phyloP scores from a whole-genome alignment of 306 rosid genomes.

The Gynostemma pentaphyllum region DNA sequence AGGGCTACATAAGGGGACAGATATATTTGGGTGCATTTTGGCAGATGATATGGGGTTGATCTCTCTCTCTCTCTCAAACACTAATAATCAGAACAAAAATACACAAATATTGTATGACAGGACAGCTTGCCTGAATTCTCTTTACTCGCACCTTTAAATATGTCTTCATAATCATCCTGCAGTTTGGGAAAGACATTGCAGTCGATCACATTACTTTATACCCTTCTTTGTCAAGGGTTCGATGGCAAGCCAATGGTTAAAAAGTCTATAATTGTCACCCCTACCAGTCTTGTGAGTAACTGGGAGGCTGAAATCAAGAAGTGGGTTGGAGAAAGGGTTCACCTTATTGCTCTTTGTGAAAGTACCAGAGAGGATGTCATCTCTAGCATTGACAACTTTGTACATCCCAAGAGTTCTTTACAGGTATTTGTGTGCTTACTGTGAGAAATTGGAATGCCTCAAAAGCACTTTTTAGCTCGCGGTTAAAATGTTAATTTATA shows the following conservation, averaged over 20 bases:
- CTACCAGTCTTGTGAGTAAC: constrained; percentile 95
- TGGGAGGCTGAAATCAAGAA: constrained; percentile 95
- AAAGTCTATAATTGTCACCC: constrained; percentile 88
- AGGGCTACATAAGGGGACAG: constrained; percentile 40
- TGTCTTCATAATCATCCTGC: constrained; percentile 20
- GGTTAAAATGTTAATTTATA: not conserved
- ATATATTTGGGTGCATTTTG: constrained; percentile 83
- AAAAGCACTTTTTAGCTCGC: constrained; percentile 1
- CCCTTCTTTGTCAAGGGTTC: constrained; percentile 88
- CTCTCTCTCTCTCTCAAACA: constrained; percentile 11
- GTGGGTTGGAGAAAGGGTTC: constrained; percentile 84
- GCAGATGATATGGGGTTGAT: constrained; percentile 96
- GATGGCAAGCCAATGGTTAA: constrained; percentile 71
- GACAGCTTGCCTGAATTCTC: not conserved
- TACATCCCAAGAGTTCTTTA: constrained; percentile 38
- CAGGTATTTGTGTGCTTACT: constrained; percentile 34
- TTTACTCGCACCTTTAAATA: constrained; percentile 5
- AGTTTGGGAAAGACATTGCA: constrained; percentile 99
- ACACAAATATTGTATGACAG: not conserved
- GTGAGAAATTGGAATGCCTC: constrained; percentile 8
- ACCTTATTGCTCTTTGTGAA: constrained; percentile 75
- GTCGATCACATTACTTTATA: constrained; percentile 78
- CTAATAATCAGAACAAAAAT: not conserved
- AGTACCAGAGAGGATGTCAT: constrained; percentile 75
- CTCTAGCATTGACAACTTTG: constrained; percentile 66